Base-by-base conservation (phyloP, 202 grass and related monocot genomes). In the Schoenoplectus tabernaemontani region DNA sequence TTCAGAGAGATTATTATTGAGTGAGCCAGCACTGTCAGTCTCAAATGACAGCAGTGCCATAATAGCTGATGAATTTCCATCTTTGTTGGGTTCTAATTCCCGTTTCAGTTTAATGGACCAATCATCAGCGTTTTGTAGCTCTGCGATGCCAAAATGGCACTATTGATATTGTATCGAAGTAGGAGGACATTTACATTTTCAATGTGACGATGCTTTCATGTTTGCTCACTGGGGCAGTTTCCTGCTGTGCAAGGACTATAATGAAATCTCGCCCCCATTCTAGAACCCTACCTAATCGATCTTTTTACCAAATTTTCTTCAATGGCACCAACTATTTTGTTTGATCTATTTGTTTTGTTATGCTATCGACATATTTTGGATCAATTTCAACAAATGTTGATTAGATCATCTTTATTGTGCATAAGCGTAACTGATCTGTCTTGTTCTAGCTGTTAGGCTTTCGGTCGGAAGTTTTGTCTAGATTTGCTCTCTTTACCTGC, bases 311-410 rank as follows among this genome's bases (percentile, higher is more conserved):
- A 44, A 16, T 32, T 61, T 79, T 38, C 57, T 60, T 43, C 54
- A 5, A 79, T 60, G 42, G 51, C 36, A 79, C 63, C 54, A 79
- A 43, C 57, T 78, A 44, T 78, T 62, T 57, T 39, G 74, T 53
- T 76, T 9, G 71, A 76, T 76, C 50, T 38, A 38, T 22, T 59
- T 56, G 50, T 78, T 53, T 54, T 7, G 7, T 4, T 77, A 10
- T 54, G 19, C 23, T 36, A 37, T 77, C 9, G 19, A 11, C 15
- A 19, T n/a, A 0, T 9, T 78, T 59, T 78, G 5, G 33, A 9
- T 78, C 4, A 30, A 78, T 78, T n/a, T 9, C 5, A 19, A 37
- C 13, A 36, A 43, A 59, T 79, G 12, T 44, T 46, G 77, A 58
- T 79, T 48, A 10, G 10, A 79, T 28, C 42, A 42, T 62, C 10